These are phyloP conservation scores for Hypoxylon crocopeplum DNA, from an alignment of 495 filamentous ascomycete species.

Conservation along the genomic window DNA sequence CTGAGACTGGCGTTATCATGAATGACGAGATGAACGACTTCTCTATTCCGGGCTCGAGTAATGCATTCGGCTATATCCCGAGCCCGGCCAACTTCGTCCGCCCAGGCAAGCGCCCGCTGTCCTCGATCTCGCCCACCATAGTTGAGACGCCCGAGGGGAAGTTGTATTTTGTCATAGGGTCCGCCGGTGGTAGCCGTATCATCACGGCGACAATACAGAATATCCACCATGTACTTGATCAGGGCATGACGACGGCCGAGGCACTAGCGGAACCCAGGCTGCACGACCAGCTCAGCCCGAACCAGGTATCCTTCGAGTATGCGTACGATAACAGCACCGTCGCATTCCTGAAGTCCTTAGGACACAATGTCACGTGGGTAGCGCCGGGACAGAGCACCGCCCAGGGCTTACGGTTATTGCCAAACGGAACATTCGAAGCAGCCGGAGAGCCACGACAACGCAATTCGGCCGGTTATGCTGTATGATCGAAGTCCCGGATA, in stretches of 20 bases:
- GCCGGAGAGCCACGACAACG: constrained; percentile 76
- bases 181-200: constrained; percentile 87
- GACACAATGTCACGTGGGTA: constrained; percentile 79
- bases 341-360: constrained; percentile 64
- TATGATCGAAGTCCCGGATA: constrained; percentile 48
- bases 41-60: constrained; percentile 74
- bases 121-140: constrained; percentile 79
- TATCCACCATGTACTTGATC: constrained; percentile 75
- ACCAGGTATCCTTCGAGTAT: constrained; percentile 72
- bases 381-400: constrained; percentile 69
- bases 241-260: constrained; percentile 60
- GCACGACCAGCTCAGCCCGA: constrained; percentile 85
- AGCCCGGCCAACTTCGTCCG: constrained; percentile 81
- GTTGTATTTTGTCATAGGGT: constrained; percentile 73
- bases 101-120: constrained; percentile 81
- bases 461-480: constrained; percentile 72
- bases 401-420: constrained; percentile 70
- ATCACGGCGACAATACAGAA: constrained; percentile 83
- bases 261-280: constrained; percentile 72
- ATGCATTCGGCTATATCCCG: constrained; percentile 83
- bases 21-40: constrained; percentile 97
- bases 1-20: constrained; percentile 81
- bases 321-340: constrained; percentile 70
- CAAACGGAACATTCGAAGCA: constrained; percentile 70
- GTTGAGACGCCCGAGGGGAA: constrained; percentile 70